Percentiles rank a stretch among this genome's conserved stretches.
Evolutionary conservation across 371 early-diverging fungal genomes (phyloP).

Genomic region (Capniomyces stellatus): DNA sequence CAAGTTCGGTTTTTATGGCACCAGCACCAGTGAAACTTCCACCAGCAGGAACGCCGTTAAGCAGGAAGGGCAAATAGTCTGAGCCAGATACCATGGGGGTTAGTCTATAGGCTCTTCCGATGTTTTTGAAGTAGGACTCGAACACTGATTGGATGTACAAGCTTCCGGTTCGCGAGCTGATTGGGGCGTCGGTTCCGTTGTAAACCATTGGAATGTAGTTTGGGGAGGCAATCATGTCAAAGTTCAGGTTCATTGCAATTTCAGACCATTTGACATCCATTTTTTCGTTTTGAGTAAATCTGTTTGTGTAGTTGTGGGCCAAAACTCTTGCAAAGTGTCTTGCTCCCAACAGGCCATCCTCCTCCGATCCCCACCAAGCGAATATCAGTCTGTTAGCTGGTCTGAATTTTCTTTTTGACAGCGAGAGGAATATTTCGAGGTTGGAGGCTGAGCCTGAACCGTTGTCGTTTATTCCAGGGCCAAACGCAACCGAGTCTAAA

Average conservation of each 20-base stretch:
- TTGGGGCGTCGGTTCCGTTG: constrained; percentile 26
- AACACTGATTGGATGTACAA: constrained; percentile 33
- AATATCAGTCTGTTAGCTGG: constrained; percentile 27
- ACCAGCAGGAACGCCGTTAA: constrained; percentile 33
- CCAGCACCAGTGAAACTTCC: constrained; percentile 50
- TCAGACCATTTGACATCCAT: constrained; percentile 15
- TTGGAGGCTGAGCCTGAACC: constrained; percentile 45
- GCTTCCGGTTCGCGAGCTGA: constrained; percentile 9
- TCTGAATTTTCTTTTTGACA: constrained; percentile 19
- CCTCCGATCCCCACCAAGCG: constrained; percentile 68
- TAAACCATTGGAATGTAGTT: constrained; percentile 40
- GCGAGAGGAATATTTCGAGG: constrained; percentile 35
- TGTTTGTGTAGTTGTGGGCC: constrained; percentile 10
- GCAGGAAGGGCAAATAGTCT: constrained; percentile 30
- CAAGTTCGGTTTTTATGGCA: constrained; percentile 34
- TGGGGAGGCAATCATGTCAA: constrained; percentile 63
- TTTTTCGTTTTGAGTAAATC: too few relatives aligned
- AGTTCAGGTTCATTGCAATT: constrained; percentile 44
- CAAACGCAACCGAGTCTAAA: constrained; percentile 39
- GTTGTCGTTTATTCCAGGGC: constrained; percentile 53
- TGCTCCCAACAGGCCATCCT: constrained; percentile 57
- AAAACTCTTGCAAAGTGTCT: constrained; percentile 35
- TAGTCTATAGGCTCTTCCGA: constrained; percentile 18
- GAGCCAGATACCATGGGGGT: constrained; percentile 29
- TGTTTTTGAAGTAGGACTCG: constrained; percentile 31